These are phyloP conservation scores for Sporothrix euskadiensis DNA, from an alignment of 2,329 filamentous ascomycete genomes.

Conservation along the genomic window DNA sequence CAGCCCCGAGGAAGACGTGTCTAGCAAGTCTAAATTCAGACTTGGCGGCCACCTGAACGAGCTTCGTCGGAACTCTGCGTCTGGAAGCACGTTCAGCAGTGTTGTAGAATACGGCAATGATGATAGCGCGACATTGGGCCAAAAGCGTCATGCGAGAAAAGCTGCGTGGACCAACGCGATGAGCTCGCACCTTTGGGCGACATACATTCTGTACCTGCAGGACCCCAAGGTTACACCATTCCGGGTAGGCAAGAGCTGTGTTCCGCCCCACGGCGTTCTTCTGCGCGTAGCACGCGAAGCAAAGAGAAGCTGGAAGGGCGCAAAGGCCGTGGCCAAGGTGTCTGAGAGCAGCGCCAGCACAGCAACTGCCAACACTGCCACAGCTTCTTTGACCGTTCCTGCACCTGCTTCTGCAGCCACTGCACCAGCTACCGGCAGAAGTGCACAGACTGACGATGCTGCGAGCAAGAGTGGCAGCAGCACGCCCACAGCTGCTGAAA, in stretches of 20 bases:
- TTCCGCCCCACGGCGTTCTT: constrained; percentile 66
- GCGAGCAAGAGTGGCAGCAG: constrained; percentile 53
- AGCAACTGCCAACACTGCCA: background rate
- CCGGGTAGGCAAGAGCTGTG: constrained; percentile 61
- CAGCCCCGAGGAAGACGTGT: constrained; percentile 51
- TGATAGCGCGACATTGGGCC: background rate
- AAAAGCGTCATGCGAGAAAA: constrained; percentile 42
- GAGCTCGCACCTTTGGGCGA: constrained; percentile 66
- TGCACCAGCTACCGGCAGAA: background rate
- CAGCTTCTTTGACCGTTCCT: background rate
- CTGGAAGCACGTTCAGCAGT: constrained; percentile 24
- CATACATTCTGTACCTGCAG: constrained; percentile 64
- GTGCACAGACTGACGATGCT: constrained; percentile 29
- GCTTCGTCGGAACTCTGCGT: constrained; percentile 27
- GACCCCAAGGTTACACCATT: constrained; percentile 69
- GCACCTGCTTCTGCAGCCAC: background rate
- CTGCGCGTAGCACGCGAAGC: constrained; percentile 65
- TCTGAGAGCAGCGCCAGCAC: background rate
- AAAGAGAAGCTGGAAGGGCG: constrained; percentile 66
- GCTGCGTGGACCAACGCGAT: constrained; percentile 65
- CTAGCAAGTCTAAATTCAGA: constrained; percentile 37
- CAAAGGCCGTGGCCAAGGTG: constrained; percentile 45
- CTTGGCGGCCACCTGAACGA: constrained; percentile 7
- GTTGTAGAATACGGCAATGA: constrained; percentile 10
- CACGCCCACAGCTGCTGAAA: constrained; percentile 52